Percentiles rank a stretch among this genome's conserved stretches.
These are phyloP conservation scores for Neopestalotiopsis sp. DNA, from an alignment of 2,329 filamentous ascomycete species.

Conservation along the genomic window DNA sequence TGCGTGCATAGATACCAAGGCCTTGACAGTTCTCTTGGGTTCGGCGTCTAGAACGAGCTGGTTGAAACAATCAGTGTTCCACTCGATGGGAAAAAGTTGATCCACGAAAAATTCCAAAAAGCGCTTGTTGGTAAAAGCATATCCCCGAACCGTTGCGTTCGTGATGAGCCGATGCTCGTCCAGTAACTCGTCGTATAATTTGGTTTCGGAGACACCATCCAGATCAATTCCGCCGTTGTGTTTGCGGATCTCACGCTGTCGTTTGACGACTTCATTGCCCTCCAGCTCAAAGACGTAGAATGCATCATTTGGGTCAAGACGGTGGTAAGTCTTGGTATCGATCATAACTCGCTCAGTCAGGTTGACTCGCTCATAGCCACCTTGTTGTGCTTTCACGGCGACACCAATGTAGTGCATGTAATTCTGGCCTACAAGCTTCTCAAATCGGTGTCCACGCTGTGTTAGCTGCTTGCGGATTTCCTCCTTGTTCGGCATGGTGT, in stretches of 20 bases:
- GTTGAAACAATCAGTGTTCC: constrained; percentile 28
- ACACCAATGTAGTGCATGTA: constrained; percentile 39
- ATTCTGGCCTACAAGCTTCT: constrained; percentile 37
- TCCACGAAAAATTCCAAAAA: constrained; percentile 35
- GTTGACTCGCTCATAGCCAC: constrained; percentile 28
- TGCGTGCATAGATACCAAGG: constrained; percentile 25
- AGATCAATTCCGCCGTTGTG: constrained; percentile 21
- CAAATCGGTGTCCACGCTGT: constrained; percentile 38
- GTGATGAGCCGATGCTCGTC: constrained; percentile 34
- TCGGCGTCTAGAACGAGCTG: constrained; percentile 24
- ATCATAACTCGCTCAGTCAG: constrained; percentile 41
- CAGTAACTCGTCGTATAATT: constrained; percentile 27
- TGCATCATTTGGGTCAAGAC: constrained; percentile 31
- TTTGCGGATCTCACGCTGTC: constrained; percentile 21
- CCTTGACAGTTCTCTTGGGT: constrained; percentile 27
- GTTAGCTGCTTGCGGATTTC: constrained; percentile 28
- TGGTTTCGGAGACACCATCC: constrained; percentile 28
- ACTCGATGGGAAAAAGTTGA: constrained; percentile 21
- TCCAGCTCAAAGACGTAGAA: constrained; percentile 29
- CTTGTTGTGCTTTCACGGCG: constrained; percentile 24
- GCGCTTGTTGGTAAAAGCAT: constrained; percentile 34
- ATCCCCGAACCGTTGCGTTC: constrained; percentile 34
- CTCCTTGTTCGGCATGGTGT: constrained; percentile 30
- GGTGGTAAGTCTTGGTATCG: constrained; percentile 39
- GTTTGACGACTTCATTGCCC: constrained; percentile 21